Percentiles rank a stretch among this genome's conserved stretches.
These are phyloP conservation scores for Theileria parva DNA, from an alignment of 169 alveolate species.

Conservation along the genomic window DNA sequence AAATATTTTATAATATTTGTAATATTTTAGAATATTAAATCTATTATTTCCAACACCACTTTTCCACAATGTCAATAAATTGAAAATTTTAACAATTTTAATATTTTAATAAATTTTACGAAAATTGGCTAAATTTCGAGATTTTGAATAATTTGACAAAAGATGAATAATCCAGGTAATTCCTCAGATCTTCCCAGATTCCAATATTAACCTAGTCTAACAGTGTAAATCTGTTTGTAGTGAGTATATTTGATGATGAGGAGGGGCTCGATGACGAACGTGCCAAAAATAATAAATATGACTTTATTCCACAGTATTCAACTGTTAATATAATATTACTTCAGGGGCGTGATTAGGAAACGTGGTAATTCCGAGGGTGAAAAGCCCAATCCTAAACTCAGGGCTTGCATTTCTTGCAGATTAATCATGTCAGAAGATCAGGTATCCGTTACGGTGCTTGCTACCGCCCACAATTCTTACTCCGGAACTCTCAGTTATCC, in stretches of 20 bases:
- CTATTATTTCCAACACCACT: too few relatives aligned
- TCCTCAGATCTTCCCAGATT: not conserved
- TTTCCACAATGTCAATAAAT: too few relatives aligned
- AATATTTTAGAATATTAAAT: too few relatives aligned
- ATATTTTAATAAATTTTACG: too few relatives aligned
- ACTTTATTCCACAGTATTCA: conserved; percentile 52
- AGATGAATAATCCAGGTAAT: not conserved
- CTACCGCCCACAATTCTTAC: not conserved
- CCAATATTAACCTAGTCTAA: not conserved
- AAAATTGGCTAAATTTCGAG: too few relatives aligned
- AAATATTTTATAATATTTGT: too few relatives aligned
- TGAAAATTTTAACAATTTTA: too few relatives aligned
- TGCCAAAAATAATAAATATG: conserved; percentile 32
- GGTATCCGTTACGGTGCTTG: conserved; percentile 41
- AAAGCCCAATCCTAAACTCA: conserved; percentile 60
- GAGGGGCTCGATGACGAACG: conserved; percentile 41
- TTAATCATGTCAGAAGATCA: conserved; percentile 81
- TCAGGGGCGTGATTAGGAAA: conserved; percentile 33
- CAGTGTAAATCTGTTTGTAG: not conserved
- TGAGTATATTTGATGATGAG: conserved; percentile 49
- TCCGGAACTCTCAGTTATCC: too few relatives aligned
- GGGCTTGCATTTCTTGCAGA: conserved; percentile 85
- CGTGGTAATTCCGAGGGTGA: conserved; percentile 55
- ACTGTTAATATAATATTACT: not conserved
- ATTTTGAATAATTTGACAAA: not conserved